phyloP scores from a whole-genome alignment of 768 basidiomycete genomes.

The Auriscalpium vulgare region DNA sequence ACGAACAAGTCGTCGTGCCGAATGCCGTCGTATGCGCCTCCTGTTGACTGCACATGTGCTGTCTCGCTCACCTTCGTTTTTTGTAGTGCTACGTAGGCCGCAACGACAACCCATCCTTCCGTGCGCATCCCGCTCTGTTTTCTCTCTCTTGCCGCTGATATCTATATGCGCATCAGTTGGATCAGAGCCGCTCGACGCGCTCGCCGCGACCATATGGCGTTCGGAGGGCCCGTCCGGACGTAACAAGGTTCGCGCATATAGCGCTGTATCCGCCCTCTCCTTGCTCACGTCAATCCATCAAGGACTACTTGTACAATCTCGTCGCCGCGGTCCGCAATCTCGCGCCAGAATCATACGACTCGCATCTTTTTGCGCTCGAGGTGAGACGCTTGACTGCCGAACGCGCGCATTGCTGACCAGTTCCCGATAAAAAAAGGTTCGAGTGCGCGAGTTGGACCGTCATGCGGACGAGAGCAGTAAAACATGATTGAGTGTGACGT shows the following conservation, averaged over 20 bases:
- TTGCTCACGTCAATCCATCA: not conserved
- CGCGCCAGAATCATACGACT: slow-evolving; percentile 66
- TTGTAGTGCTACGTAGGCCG: slow-evolving; percentile 79
- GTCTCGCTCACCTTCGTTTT: not conserved
- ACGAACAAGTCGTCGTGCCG: slow-evolving; percentile 47
- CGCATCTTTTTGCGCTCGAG: slow-evolving; percentile 72
- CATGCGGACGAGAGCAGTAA: not conserved
- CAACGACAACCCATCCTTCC: slow-evolving; percentile 82
- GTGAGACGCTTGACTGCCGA: slow-evolving; percentile 31
- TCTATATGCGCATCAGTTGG: slow-evolving; percentile 46
- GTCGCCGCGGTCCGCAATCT: slow-evolving; percentile 66
- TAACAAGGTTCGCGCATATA: slow-evolving; percentile 57
- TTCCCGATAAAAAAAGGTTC: not conserved
- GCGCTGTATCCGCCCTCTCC: not conserved
- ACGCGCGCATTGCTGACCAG: not conserved
- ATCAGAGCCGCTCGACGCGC: slow-evolving; percentile 62
- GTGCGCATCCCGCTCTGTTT: slow-evolving; percentile 32
- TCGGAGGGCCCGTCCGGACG: slow-evolving; percentile 82
- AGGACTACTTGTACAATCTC: slow-evolving; percentile 87
- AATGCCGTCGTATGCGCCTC: slow-evolving; percentile 40
- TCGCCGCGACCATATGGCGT: slow-evolving; percentile 63
- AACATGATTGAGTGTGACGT: not conserved
- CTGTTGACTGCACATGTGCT: slow-evolving; percentile 30
- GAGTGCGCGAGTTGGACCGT: slow-evolving; percentile 9
- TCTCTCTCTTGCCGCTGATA: not conserved